Conservation (phyloP, 148 eudicot genomes). For the Rhododendron ferrugineum region DNA sequence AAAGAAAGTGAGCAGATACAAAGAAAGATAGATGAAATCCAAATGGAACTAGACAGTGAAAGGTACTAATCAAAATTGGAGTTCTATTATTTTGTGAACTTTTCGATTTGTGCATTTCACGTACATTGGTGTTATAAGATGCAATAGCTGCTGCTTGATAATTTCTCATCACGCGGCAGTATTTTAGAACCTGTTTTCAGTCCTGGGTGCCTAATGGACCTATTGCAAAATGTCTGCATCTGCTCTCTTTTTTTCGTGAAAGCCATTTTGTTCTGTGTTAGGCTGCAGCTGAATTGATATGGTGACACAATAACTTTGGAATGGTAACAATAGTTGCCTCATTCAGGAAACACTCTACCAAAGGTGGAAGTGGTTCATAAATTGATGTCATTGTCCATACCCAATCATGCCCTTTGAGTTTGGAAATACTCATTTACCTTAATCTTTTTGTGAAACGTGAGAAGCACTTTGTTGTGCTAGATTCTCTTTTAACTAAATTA, state of each 20-base stretch:
- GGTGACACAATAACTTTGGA: not conserved
- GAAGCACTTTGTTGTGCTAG: not conserved
- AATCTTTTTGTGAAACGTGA: not conserved
- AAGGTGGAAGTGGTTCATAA: not conserved
- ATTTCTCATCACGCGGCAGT: not conserved
- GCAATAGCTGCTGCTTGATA: not conserved
- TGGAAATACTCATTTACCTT: too few relatives aligned
- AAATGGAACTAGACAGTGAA: constrained; percentile 56
- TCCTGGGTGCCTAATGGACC: not conserved
- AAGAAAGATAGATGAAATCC: constrained; percentile 55
- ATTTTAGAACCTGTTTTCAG: not conserved
- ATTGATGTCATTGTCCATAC: not conserved
- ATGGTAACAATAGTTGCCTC: not conserved
- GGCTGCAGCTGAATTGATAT: not conserved
- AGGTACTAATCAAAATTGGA: constrained; percentile 31
- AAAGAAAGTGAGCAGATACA: constrained; percentile 89
- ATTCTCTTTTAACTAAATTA: not conserved
- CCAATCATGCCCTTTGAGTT: too few relatives aligned
- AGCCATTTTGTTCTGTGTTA: not conserved
- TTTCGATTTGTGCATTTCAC: not conserved
- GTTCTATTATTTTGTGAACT: not conserved
- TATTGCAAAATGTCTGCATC: not conserved
- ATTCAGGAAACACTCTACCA: not conserved
- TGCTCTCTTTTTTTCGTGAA: not conserved
- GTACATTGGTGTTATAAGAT: not conserved